Conservation (phyloP, 106 monocot species). For the Hemerocallis citrina region DNA sequence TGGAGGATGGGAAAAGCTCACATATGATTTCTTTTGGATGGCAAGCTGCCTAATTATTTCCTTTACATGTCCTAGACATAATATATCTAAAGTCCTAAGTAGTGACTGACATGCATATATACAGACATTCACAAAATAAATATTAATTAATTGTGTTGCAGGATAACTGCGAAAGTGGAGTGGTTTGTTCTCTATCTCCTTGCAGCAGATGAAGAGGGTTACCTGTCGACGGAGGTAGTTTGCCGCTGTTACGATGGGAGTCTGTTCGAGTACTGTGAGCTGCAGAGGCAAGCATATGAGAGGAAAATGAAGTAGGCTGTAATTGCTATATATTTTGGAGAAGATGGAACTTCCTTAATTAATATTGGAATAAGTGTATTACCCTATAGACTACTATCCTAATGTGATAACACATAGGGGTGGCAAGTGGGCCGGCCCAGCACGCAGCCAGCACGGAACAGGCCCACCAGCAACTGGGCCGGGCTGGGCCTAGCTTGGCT, state of each 20-base stretch:
- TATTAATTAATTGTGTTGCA: slow-evolving; percentile 9
- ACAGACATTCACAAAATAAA: background rate
- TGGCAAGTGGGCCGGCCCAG: too few relatives aligned
- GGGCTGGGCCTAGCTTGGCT: too few relatives aligned
- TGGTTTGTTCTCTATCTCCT: slow-evolving; percentile 65
- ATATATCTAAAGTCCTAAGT: too few relatives aligned
- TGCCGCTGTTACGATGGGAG: slow-evolving; percentile 83
- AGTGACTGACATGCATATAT: too few relatives aligned
- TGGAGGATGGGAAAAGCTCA: slow-evolving; percentile 68
- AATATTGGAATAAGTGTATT: too few relatives aligned
- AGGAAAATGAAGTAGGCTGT: slow-evolving; percentile 19
- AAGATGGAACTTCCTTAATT: too few relatives aligned
- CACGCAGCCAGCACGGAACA: too few relatives aligned
- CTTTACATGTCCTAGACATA: too few relatives aligned
- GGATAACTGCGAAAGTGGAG: slow-evolving; percentile 58
- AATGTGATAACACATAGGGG: too few relatives aligned
- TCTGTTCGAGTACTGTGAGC: slow-evolving; percentile 68
- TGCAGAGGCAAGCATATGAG: slow-evolving; percentile 16
- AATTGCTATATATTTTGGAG: too few relatives aligned
- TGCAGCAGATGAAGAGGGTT: slow-evolving; percentile 72
- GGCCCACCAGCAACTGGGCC: too few relatives aligned
- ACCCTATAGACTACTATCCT: too few relatives aligned
- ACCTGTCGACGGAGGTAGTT: slow-evolving; percentile 57
- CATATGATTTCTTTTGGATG: slow-evolving; percentile 35
- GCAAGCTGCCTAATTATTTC: background rate